Evolutionary conservation across 1,284 basidiomycete species (phyloP), one percentile per base, ranked within the genome.

Genomic region (Mycena sp.): DNA sequence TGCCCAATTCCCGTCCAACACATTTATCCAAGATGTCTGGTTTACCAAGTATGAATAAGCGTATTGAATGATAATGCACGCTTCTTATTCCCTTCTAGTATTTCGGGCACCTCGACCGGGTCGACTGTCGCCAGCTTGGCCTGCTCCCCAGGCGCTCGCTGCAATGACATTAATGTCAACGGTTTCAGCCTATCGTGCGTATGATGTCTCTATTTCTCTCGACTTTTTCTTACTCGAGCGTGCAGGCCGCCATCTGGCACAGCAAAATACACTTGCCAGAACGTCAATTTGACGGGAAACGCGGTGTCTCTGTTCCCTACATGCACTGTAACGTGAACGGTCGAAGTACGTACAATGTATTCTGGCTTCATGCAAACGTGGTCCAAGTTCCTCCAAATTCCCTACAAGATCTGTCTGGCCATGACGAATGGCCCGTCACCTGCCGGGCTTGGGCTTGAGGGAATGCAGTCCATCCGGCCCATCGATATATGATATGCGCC

Each of bases 21-120:
- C 86, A 1, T 77, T 79, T 57, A 86, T 86, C 62, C 75, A 83
- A 63, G 84, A 87, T 66, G 72, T 87, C 37, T 80, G 73, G 66
- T 86, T 85, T 72, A 78, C 77, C 54, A 78, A 79, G 83, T 86
- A 59, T 49, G 77, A 7, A 35, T 35, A n/a, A n/a, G n/a, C n/a
- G n/a, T n/a, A n/a, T n/a, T n/a, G n/a, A n/a, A n/a, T n/a, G n/a
- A n/a, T n/a, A n/a, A n/a, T n/a, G n/a, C n/a, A n/a, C n/a, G n/a
- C n/a, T n/a, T n/a, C n/a, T n/a, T n/a, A n/a, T n/a, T n/a, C n/a
- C 25, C 73, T 66, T 58, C 44, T 65, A 84, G 85, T 64, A 83
- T 88, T 59, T 81, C 83, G 17, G 88, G 88, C 1, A 87, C 85
- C 19, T 82, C 84, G 2, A 86, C 85, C 2, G 80, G 82, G 45